These are phyloP conservation scores for Fomitopsis betulina DNA, from an alignment of 1,284 basidiomycete genomes.

Conservation along the genomic window DNA sequence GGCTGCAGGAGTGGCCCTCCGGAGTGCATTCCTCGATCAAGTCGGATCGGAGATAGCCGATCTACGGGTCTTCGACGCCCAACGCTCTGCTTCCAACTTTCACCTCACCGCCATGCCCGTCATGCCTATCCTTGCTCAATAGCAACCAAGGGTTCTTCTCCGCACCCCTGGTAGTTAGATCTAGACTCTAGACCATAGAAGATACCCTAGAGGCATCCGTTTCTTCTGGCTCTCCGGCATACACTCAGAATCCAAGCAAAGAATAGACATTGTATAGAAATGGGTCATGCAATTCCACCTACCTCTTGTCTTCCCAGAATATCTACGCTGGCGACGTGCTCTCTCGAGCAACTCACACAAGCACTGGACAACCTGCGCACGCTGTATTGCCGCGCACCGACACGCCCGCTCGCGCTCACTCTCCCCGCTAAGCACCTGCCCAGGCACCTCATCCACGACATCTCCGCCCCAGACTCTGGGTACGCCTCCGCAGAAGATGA, in stretches of 20 bases:
- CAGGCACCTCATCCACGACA: conserved; percentile 33
- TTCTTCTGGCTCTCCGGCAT: background rate
- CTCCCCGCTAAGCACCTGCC: conserved; percentile 12
- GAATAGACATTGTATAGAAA: background rate
- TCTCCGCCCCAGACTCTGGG: conserved; percentile 50
- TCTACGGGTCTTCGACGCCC: background rate
- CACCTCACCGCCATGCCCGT: conserved; percentile 16
- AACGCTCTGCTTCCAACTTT: background rate
- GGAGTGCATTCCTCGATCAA: conserved; percentile 10
- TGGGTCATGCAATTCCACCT: conserved; percentile 25
- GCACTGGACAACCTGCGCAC: conserved; percentile 37
- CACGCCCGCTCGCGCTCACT: conserved; percentile 3
- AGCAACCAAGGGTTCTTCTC: conserved; percentile 24
- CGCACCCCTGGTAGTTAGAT: conserved; percentile 22
- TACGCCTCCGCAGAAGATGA: conserved; percentile 62
- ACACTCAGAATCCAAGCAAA: background rate
- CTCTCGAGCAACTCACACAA: conserved; percentile 27
- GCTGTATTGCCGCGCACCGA: conserved; percentile 34
- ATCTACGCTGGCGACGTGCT: conserved; percentile 30
- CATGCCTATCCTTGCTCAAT: conserved; percentile 33
- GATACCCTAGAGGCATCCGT: conserved; percentile 23
- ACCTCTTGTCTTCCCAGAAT: conserved; percentile 45
- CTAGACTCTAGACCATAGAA: conserved; percentile 24
- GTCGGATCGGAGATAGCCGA: conserved; percentile 19
- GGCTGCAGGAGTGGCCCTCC: conserved; percentile 1